Percentiles rank a stretch among this genome's conserved stretches.
These are phyloP conservation scores for Trapa bicornis DNA, from an alignment of 345 rosid species.

Conservation along the genomic window DNA sequence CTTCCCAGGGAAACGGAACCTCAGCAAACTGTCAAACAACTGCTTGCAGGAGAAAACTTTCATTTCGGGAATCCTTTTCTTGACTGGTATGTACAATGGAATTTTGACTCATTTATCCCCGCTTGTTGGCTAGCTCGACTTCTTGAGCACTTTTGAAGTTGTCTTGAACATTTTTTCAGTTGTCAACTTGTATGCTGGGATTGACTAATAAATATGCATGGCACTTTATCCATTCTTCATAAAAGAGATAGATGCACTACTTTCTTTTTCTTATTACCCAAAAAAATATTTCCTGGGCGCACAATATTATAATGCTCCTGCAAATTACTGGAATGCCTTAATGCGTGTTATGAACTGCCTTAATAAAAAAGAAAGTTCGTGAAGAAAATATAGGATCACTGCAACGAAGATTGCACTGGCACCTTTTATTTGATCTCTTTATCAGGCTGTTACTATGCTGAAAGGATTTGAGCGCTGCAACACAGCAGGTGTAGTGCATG, in stretches of 20 bases:
- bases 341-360: neutral
- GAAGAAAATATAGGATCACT: neutral
- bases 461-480: neutral
- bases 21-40: constrained; percentile 39
- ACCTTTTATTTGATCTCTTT: neutral
- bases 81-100: constrained; percentile 46
- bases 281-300: neutral
- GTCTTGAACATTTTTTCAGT: neutral
- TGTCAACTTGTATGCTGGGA: neutral
- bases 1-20: constrained; percentile 57
- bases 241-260: neutral
- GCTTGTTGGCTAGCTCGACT: neutral
- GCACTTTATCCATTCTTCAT: neutral
- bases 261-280: neutral
- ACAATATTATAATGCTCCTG: neutral
- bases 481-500: too few species aligned
- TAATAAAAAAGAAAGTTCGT: neutral
- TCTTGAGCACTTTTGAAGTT: neutral
- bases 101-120: neutral
- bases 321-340: neutral
- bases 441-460: neutral
- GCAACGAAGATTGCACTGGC: neutral
- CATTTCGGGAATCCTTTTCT: constrained; percentile 74
- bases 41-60: constrained; percentile 67
- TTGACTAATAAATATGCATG: neutral